Evolutionary conservation across 331 rosid species (phyloP).

Genomic region (Telfairia occidentalis): DNA sequence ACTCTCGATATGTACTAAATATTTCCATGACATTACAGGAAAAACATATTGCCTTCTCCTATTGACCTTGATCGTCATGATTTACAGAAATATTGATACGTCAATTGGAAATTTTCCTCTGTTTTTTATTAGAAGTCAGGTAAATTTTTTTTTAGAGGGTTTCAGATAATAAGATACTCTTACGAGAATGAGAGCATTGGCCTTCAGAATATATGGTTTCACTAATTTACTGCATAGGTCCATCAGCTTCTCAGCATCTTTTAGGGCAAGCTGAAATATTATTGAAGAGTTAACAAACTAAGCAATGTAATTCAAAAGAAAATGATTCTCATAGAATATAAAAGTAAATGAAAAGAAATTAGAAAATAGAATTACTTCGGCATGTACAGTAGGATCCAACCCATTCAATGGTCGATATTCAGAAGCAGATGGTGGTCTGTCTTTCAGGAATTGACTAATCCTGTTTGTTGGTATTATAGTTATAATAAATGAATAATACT

Average conservation of each 20-base stretch:
- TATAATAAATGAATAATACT: background rate
- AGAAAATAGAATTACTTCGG: conserved; percentile 48
- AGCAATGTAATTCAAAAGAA: conserved; percentile 11
- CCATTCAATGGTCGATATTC: conserved; percentile 79
- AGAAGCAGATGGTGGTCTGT: conserved; percentile 65
- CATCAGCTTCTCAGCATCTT: conserved; percentile 80
- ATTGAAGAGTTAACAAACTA: conserved; percentile 15
- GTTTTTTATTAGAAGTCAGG: background rate
- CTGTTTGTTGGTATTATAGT: conserved; percentile 25
- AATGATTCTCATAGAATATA: conserved; percentile 1
- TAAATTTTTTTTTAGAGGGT: background rate
- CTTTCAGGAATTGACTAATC: conserved; percentile 53
- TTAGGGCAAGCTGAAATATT: conserved; percentile 72
- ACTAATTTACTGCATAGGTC: conserved; percentile 39
- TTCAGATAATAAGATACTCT: conserved; percentile 11
- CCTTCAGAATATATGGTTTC: conserved; percentile 64
- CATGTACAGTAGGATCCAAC: conserved; percentile 90
- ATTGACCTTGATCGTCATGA: background rate
- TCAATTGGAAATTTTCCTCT: background rate
- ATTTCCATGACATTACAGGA: background rate
- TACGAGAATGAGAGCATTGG: conserved; percentile 68
- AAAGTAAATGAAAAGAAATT: conserved; percentile 6
- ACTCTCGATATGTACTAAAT: background rate
- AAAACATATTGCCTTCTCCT: background rate
- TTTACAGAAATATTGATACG: background rate